phyloP scores from a whole-genome alignment of 1,139 yeast genomes.

The Taphrina pruni region DNA sequence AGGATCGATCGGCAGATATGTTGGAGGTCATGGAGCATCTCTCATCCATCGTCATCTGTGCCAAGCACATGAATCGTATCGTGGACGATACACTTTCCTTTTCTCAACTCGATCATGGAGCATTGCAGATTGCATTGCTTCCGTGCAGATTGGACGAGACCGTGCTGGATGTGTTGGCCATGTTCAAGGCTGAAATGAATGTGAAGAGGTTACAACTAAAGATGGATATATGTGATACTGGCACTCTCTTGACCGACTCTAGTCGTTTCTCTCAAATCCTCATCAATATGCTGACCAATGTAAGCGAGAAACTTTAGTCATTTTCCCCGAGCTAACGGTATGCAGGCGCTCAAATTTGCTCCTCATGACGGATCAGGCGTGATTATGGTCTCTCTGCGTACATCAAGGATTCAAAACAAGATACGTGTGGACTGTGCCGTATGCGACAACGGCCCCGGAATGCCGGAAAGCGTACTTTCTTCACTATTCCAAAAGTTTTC shows the following conservation, averaged over 20 bases:
- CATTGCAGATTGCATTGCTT: conserved; percentile 44
- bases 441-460: conserved; percentile 38
- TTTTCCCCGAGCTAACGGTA: neutral
- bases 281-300: conserved; percentile 38
- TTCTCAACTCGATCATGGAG: conserved; percentile 45
- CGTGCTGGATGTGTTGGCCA: conserved; percentile 43
- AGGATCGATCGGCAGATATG: neutral
- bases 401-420: neutral
- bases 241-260: conserved; percentile 4
- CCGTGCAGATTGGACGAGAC: conserved; percentile 43
- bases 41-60: conserved; percentile 44
- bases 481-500: conserved; percentile 45
- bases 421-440: conserved; percentile 23
- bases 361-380: conserved; percentile 20
- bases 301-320: neutral
- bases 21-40: conserved; percentile 13
- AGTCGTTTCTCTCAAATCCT: conserved; percentile 35
- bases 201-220: conserved; percentile 31
- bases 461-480: conserved; percentile 17
- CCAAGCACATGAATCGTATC: conserved; percentile 45
- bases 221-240: conserved; percentile 39
- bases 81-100: conserved; percentile 45
- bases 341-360: conserved; percentile 12
- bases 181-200: conserved; percentile 45
- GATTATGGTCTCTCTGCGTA: neutral